Evolutionary conservation across 2,329 filamentous ascomycete genomes (phyloP), one percentile per base, ranked within the genome.

Genomic region (Microdochium paspali): DNA sequence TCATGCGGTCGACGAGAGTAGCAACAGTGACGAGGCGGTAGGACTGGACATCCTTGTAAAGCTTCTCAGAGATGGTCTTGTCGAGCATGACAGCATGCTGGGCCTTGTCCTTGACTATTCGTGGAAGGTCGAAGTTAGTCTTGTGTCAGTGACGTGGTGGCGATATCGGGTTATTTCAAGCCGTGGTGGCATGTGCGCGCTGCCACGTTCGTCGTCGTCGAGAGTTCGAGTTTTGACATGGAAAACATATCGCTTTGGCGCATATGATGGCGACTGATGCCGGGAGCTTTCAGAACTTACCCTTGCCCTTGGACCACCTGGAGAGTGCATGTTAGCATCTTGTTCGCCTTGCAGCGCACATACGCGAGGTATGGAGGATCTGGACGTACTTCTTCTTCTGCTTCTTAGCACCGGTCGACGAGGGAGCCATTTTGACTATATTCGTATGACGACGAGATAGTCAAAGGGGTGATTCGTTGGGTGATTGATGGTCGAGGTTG

Each of bases 21-120:
- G 93, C 90, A 66, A 97, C 87, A 69, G 93, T 97, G 77, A 98
- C 90, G 73, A 98, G 90, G 69, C 93, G 90, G 87, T 97, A 98
- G 58, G 93, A 96, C 77, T 97, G 93, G 66, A 98, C 94, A 83
- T 98, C 93, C 82, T 98, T 98, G 82, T 95, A 87, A 73, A 98
- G 90, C 82, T 94, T 95, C 77, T 98, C 93, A 61, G 86, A 87
- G 69, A 86, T 95, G 76, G 79, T 70, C 85, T 98, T 98, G 82
- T 98, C 93, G 77, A 98, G 89, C 69, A 97, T 81, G 75, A 98
- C 93, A 74, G 87, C 88, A 84, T 98, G 93, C 74, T 97, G 87
- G 76, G 93, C 91, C 90, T 98, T 98, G 84, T 98, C 93, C 93
- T 98, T 98, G 81, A 98, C 93, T 64, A 47, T 40, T 54, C 12